Percentiles rank a stretch among this genome's conserved stretches.
These are phyloP conservation scores for Phytophthora ramorum DNA, from an alignment of 352 stramenopile genomes.

Conservation along the genomic window DNA sequence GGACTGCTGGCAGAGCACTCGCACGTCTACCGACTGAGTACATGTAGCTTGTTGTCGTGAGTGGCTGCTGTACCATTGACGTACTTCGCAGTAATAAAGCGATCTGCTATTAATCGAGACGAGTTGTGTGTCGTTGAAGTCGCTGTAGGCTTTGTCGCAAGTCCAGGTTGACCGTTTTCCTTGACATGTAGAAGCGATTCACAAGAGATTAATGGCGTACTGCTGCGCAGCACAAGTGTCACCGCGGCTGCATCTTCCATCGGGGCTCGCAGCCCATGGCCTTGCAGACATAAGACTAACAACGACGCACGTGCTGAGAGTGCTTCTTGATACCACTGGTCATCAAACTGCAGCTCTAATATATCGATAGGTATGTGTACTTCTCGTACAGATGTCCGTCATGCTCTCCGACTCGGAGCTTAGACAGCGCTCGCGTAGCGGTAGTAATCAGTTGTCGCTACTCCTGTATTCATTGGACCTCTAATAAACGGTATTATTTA, in stretches of 20 bases:
- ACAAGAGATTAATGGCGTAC: not conserved
- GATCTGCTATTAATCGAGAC: not conserved
- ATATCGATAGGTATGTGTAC: too few species aligned
- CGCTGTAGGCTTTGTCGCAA: not conserved
- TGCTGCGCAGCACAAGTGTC: too few species aligned
- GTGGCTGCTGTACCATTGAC: not conserved
- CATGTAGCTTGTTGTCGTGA: slow-evolving; percentile 17
- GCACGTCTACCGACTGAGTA: slow-evolving; percentile 35
- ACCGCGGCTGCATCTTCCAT: too few species aligned
- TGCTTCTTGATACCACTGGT: not conserved
- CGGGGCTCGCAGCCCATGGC: not conserved
- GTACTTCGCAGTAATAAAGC: too few species aligned
- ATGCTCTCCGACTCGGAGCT: not conserved
- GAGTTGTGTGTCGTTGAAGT: not conserved
- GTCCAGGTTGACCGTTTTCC: not conserved
- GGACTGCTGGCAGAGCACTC: slow-evolving; percentile 37
- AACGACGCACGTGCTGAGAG: not conserved
- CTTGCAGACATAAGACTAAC: not conserved
- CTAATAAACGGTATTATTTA: too few species aligned
- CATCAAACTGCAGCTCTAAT: not conserved
- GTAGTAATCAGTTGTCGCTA: too few species aligned
- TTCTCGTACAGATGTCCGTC: not conserved
- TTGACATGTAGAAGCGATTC: not conserved
- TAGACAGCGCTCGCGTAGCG: too few species aligned
- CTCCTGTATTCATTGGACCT: too few species aligned